These are phyloP conservation scores for Russula vinacea DNA, from an alignment of 768 basidiomycete species.

Conservation along the genomic window DNA sequence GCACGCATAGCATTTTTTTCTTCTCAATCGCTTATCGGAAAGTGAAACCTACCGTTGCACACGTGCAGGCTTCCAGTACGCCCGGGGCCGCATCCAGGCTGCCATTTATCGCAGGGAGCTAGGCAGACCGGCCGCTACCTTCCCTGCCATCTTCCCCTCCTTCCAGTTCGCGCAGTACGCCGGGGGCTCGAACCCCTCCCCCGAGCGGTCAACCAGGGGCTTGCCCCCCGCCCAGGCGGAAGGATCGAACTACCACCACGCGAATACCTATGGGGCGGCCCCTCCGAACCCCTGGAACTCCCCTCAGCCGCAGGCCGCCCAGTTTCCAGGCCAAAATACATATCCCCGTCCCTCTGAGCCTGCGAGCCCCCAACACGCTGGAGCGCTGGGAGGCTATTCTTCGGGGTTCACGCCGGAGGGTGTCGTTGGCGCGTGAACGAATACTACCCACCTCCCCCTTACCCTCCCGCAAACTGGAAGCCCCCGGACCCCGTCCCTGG, in stretches of 20 bases:
- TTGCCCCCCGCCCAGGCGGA: not conserved
- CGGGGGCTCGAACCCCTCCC: not conserved
- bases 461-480: not conserved
- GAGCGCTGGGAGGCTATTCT: not conserved
- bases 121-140: not conserved
- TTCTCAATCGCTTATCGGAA: not conserved
- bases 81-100: not conserved
- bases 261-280: not conserved
- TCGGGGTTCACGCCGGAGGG: not conserved
- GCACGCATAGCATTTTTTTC: too few relatives aligned
- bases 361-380: too few relatives aligned
- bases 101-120: constrained; percentile 7
- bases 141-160: not conserved
- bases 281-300: not conserved
- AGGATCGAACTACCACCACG: not conserved
- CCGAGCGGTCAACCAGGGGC: not conserved
- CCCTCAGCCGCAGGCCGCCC: not conserved
- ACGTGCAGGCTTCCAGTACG: constrained; percentile 12
- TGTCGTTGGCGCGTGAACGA: not conserved
- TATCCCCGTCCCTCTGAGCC: not conserved
- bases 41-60: not conserved
- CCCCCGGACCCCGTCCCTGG: not conserved
- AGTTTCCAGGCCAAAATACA: not conserved
- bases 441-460: constrained; percentile 3
- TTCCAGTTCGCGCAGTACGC: not conserved